Conservation (phyloP, 257 asterid species). For the Echites panduratus region DNA sequence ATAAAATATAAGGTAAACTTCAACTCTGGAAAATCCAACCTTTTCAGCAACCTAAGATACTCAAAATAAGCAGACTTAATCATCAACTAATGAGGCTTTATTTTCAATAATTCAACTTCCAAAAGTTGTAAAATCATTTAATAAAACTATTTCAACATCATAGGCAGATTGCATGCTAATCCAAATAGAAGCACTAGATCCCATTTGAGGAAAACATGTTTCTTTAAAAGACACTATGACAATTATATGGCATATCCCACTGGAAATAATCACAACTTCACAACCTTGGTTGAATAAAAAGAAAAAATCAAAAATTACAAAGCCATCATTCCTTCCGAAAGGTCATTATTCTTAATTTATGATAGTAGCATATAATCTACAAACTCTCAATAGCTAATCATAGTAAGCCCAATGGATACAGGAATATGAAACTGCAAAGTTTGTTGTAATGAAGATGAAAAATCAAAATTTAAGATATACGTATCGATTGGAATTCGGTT, state of each 20-base stretch:
- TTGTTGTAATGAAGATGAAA: background rate
- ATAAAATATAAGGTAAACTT: conserved; percentile 74
- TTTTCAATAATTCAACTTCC: background rate
- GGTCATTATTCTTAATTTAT: background rate
- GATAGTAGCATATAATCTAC: background rate
- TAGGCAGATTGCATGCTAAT: background rate
- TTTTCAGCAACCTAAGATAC: conserved; percentile 68
- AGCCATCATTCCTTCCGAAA: background rate
- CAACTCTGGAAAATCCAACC: conserved; percentile 79
- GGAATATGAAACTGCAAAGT: background rate
- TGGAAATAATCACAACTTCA: background rate
- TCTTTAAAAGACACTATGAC: background rate
- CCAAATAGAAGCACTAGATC: background rate
- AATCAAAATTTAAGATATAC: too few relatives aligned
- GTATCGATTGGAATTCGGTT: too few relatives aligned
- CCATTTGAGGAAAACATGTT: background rate
- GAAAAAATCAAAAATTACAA: background rate
- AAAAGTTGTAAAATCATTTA: background rate
- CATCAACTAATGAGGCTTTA: background rate
- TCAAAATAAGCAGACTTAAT: background rate
- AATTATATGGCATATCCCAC: background rate
- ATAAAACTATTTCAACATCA: background rate
- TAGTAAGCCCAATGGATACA: background rate
- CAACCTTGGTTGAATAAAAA: background rate
- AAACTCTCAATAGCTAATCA: background rate